phyloP scores from a whole-genome alignment of 495 filamentous ascomycete genomes.

The Daldinia caldariorum region DNA sequence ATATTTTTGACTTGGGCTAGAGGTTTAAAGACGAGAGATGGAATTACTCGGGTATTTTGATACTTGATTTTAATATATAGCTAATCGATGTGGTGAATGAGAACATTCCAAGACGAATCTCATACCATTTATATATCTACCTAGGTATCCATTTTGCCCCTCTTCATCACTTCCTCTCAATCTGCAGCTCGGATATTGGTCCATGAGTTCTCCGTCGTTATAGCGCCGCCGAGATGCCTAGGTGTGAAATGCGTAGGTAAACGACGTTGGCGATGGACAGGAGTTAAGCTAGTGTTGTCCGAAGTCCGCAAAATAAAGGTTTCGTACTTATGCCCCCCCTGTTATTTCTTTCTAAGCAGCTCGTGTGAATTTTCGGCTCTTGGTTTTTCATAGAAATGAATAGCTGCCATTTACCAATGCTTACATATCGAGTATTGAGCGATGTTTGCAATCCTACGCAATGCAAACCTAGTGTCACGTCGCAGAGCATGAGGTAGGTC shows the following conservation, averaged over 20 bases:
- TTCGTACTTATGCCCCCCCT: too few species aligned
- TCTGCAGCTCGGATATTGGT: neutral
- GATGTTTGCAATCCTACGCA: too few species aligned
- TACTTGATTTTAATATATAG: conserved; percentile 14
- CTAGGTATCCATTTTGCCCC: neutral
- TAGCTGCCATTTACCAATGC: neutral
- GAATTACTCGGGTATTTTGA: neutral
- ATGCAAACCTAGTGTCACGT: too few species aligned
- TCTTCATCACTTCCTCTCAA: neutral
- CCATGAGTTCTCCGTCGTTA: neutral
- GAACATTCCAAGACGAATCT: neutral
- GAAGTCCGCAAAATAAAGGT: neutral
- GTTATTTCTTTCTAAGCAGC: conserved; percentile 10
- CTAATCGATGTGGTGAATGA: neutral
- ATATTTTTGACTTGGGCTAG: neutral
- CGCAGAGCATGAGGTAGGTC: too few species aligned
- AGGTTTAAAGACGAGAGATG: neutral
- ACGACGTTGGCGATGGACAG: neutral
- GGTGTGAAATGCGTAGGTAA: neutral
- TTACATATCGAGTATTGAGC: too few species aligned
- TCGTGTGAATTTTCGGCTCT: conserved; percentile 32
- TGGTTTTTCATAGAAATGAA: conserved; percentile 25
- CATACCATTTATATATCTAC: neutral
- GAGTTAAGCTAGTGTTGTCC: conserved; percentile 3
- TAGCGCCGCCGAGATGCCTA: neutral